Evolutionary conservation across 2,329 filamentous ascomycete genomes (phyloP).

Genomic region (Stenocarpella maydis): DNA sequence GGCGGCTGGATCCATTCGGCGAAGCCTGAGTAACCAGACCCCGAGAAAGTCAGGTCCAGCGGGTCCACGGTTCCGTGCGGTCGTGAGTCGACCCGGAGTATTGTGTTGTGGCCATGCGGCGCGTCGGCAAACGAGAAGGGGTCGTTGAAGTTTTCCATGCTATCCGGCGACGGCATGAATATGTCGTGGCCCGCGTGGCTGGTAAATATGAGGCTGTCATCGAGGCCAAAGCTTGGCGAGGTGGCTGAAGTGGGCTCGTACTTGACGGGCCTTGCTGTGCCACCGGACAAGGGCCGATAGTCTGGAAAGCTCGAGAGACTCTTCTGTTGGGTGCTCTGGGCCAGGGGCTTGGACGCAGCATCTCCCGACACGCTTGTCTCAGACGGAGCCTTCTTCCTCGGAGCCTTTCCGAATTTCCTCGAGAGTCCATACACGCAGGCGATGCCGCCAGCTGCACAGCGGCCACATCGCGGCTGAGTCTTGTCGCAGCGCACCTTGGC

Average conservation of each 20-base stretch:
- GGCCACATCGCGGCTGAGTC: constrained; percentile 34
- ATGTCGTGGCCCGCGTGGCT: constrained; percentile 29
- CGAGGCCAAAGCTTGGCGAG: constrained; percentile 29
- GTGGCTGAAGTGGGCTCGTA: constrained; percentile 29
- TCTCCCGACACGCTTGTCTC: constrained; percentile 24
- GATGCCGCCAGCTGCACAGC: constrained; percentile 33
- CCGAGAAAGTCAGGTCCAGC: constrained; percentile 31
- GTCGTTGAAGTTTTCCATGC: constrained; percentile 31
- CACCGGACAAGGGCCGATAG: constrained; percentile 28
- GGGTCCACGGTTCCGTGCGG: constrained; percentile 32
- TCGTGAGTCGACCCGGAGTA: constrained; percentile 23
- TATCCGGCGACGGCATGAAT: constrained; percentile 31
- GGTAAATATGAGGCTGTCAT: constrained; percentile 32
- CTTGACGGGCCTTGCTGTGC: constrained; percentile 29
- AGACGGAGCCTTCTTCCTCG: constrained; percentile 32
- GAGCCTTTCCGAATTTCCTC: constrained; percentile 35
- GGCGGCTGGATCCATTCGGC: constrained; percentile 34
- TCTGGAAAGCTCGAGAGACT: constrained; percentile 32
- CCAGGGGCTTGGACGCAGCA: constrained; percentile 22
- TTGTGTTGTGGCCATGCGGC: constrained; percentile 15
- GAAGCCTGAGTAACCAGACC: constrained; percentile 33
- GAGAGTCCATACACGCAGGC: constrained; percentile 34
- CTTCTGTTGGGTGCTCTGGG: constrained; percentile 28
- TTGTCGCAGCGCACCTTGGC: constrained; percentile 36
- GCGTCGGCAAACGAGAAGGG: constrained; percentile 32